phyloP scores from a whole-genome alignment of 257 asterid species.

The Prunella vulgaris region DNA sequence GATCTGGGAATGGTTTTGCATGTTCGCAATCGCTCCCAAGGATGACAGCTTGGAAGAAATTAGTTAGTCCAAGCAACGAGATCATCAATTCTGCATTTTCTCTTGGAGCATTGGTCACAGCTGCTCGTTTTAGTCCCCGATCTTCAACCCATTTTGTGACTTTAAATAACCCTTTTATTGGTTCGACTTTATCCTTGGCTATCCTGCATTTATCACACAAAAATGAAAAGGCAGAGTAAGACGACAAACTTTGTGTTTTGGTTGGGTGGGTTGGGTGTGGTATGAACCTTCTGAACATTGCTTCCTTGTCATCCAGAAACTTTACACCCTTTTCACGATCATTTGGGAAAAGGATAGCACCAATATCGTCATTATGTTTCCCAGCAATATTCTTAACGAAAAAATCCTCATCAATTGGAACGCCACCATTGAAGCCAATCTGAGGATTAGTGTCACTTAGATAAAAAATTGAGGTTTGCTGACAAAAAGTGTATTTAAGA shows the following conservation, averaged over 20 bases:
- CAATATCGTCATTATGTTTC: constrained; percentile 79
- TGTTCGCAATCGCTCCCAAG: constrained; percentile 84
- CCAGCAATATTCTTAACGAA: constrained; percentile 67
- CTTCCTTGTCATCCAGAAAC: constrained; percentile 82
- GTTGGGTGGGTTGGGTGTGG: neutral
- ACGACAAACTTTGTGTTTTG: neutral
- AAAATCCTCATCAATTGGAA: constrained; percentile 69
- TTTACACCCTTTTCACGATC: constrained; percentile 71
- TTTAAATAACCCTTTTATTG: constrained; percentile 62
- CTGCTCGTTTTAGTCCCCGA: constrained; percentile 84
- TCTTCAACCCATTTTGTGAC: constrained; percentile 82
- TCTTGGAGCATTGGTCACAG: constrained; percentile 91
- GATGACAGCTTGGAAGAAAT: constrained; percentile 63
- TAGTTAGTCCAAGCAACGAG: constrained; percentile 75
- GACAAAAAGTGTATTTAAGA: no score
- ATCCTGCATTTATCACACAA: constrained; percentile 41
- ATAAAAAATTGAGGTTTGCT: neutral
- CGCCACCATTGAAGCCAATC: constrained; percentile 89
- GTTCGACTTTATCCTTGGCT: constrained; percentile 64
- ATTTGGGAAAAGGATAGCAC: constrained; percentile 70
- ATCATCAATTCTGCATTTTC: constrained; percentile 81
- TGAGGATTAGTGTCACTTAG: constrained; percentile 17
- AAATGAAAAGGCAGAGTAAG: constrained; percentile 10
- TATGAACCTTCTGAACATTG: constrained; percentile 72
- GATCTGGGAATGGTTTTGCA: constrained; percentile 88